These are phyloP conservation scores for Nicotiana sylvestris DNA, from an alignment of 257 asterid species.

Conservation along the genomic window DNA sequence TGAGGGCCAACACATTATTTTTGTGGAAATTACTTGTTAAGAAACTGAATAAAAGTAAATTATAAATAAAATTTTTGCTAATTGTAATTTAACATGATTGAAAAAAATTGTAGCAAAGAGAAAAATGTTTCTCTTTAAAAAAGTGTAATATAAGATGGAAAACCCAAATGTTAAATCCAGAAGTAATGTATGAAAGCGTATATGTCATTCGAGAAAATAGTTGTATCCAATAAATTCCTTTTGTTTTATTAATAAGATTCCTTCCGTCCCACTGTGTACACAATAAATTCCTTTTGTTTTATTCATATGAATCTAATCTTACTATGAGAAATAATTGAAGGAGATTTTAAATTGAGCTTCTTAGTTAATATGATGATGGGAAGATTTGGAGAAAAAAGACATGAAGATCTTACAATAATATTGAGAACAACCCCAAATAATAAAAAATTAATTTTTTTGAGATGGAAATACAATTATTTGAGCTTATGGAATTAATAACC, in stretches of 20 bases:
- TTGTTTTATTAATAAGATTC: slow-evolving; percentile 6
- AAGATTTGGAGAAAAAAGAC: background rate
- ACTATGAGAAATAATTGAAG: background rate
- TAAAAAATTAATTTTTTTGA: too few species aligned
- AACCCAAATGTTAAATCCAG: too few species aligned
- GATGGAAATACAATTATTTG: too few species aligned
- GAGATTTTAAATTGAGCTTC: background rate
- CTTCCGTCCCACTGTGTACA: background rate
- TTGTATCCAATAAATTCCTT: background rate
- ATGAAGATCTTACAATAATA: background rate
- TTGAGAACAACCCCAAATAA: too few species aligned
- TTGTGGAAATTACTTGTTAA: too few species aligned
- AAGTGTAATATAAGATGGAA: too few species aligned
- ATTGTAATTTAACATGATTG: background rate
- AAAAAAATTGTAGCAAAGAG: background rate
- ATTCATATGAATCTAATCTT: background rate
- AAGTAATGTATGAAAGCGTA: too few species aligned
- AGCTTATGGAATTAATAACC: too few species aligned
- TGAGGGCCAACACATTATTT: too few species aligned
- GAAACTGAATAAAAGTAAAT: too few species aligned
- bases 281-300: too few species aligned
- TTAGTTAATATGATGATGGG: background rate
- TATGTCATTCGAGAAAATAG: background rate
- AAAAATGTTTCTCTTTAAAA: background rate
- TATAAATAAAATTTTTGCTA: too few species aligned